These are phyloP conservation scores for Pinus taeda DNA, from an alignment of 75 land plant genomes.

Conservation along the genomic window DNA sequence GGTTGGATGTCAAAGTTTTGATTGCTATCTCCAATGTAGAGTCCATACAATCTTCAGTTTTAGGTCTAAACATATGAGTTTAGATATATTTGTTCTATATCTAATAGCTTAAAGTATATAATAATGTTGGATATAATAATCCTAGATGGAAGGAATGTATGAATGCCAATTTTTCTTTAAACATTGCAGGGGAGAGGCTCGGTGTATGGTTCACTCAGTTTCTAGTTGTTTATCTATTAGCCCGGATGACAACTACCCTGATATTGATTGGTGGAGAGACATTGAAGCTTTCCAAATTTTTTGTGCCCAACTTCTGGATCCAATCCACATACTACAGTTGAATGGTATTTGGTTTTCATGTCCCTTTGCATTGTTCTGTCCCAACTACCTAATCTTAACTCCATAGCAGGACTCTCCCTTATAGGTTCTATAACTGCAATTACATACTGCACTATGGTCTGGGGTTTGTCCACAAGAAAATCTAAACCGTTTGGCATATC, in stretches of 20 bases:
- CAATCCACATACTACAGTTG: slow-evolving; percentile 35
- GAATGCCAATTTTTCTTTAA: background rate
- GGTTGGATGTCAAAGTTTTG: too few species aligned
- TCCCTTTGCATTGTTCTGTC: slow-evolving; percentile 57
- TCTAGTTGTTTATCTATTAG: slow-evolving; percentile 56
- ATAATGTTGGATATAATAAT: background rate
- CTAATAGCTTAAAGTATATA: too few species aligned
- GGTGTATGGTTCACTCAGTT: slow-evolving; percentile 50
- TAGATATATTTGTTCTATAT: background rate
- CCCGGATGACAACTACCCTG: slow-evolving; percentile 52
- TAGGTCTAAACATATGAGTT: background rate
- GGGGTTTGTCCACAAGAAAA: slow-evolving; percentile 47
- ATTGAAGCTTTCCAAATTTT: slow-evolving; percentile 50
- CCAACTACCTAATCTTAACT: slow-evolving; percentile 65
- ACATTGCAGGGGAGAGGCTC: slow-evolving; percentile 40
- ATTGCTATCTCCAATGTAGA: background rate
- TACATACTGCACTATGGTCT: slow-evolving; percentile 49
- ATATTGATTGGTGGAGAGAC: slow-evolving; percentile 58
- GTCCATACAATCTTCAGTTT: background rate
- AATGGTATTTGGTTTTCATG: slow-evolving; percentile 65
- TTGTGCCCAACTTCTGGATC: slow-evolving; percentile 38
- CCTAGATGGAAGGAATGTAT: background rate
- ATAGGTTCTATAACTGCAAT: slow-evolving; percentile 63
- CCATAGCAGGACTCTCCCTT: slow-evolving; percentile 59
- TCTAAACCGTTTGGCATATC: slow-evolving; percentile 40